These are phyloP conservation scores for Saccharomyces hybrid DNA, from an alignment of 1,139 yeast genomes.

Conservation along the genomic window DNA sequence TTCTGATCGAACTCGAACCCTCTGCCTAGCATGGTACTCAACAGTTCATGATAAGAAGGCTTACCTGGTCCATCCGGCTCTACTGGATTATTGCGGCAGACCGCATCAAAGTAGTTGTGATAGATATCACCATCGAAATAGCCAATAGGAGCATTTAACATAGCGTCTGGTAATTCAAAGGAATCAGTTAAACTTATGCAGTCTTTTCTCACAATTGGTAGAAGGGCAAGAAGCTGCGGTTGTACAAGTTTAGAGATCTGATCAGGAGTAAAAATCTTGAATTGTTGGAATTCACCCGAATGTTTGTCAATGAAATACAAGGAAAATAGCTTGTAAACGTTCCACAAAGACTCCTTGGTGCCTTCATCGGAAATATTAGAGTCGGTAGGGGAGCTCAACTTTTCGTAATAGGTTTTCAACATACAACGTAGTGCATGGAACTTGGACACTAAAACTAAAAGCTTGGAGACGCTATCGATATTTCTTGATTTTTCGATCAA, in stretches of 20 bases:
- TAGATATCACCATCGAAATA: constrained; percentile 79
- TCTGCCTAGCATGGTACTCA: constrained; percentile 49
- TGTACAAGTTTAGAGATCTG: constrained; percentile 40
- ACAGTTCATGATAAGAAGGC: constrained; percentile 50
- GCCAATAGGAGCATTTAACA: constrained; percentile 82
- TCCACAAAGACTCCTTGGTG: constrained; percentile 36
- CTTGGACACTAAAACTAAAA: constrained; percentile 52
- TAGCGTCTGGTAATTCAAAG: constrained; percentile 76
- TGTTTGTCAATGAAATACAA: constrained; percentile 67
- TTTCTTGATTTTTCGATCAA: constrained; percentile 39
- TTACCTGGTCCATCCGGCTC: constrained; percentile 41
- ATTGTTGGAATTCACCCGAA: constrained; percentile 69
- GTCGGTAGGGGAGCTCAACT: constrained; percentile 21
- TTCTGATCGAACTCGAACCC: constrained; percentile 39
- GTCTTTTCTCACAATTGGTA: constrained; percentile 53
- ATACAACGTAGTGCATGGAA: constrained; percentile 53
- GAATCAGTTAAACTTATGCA: constrained; percentile 83
- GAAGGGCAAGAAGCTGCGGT: constrained; percentile 39
- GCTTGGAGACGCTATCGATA: constrained; percentile 53
- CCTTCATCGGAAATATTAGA: constrained; percentile 26
- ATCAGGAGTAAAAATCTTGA: constrained; percentile 44
- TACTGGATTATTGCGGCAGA: constrained; percentile 38
- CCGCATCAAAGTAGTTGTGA: constrained; percentile 59
- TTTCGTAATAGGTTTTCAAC: constrained; percentile 28
- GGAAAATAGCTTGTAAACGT: constrained; percentile 55